Conservation (phyloP, 176 grass and related monocot species). For the Carex parvula region DNA sequence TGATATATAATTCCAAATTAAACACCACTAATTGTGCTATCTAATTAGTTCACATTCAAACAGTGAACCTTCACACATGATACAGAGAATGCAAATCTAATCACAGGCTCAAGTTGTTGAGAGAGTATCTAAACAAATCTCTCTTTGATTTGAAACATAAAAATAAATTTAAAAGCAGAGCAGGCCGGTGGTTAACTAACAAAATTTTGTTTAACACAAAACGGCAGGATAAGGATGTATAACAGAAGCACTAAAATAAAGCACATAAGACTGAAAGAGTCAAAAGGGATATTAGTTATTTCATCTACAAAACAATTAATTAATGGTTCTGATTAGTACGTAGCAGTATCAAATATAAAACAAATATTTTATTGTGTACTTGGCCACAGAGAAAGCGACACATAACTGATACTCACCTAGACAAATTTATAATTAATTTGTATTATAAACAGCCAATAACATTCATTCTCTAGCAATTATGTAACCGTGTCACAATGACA, state of each 20-base stretch:
- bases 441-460: background rate
- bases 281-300: background rate
- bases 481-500: background rate
- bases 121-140: background rate
- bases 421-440: background rate
- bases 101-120: background rate
- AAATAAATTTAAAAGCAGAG: background rate
- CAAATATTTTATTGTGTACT: background rate
- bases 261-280: background rate
- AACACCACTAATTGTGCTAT: background rate
- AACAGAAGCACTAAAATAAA: background rate
- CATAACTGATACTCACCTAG: background rate
- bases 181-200: slow-evolving; percentile 5
- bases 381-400: background rate
- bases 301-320: background rate
- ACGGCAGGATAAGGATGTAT: background rate
- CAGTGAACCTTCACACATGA: background rate
- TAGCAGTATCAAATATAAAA: background rate
- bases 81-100: background rate
- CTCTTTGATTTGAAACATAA: background rate
- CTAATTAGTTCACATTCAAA: background rate
- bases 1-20: background rate
- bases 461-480: background rate
- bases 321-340: background rate
- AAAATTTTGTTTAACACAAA: background rate